phyloP scores from a whole-genome alignment of 2,329 filamentous ascomycete species.

The Pyricularia pennisetigena region DNA sequence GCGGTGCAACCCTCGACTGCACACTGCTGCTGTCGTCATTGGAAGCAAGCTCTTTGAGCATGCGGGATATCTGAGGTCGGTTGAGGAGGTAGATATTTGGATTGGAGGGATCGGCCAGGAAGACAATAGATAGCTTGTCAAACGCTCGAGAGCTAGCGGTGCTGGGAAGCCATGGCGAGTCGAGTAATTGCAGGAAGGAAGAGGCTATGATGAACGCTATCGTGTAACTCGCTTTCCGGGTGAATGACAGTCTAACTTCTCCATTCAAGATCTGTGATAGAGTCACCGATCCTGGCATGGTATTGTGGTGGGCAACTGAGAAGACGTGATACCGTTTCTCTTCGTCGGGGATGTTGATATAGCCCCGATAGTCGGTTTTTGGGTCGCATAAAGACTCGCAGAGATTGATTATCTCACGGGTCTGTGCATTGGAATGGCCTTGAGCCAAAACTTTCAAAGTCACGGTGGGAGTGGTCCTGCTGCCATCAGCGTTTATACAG shows the following conservation, averaged over 20 bases:
- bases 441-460: not conserved
- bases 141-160: too few species aligned
- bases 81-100: too few species aligned
- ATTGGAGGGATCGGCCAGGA: too few species aligned
- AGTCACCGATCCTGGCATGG: not conserved
- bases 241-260: not conserved
- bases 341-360: not conserved
- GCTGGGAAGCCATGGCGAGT: not conserved
- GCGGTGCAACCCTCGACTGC: too few species aligned
- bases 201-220: not conserved
- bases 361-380: not conserved
- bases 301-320: not conserved
- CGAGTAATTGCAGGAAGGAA: not conserved
- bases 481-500: not conserved
- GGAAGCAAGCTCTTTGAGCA: too few species aligned
- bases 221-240: not conserved
- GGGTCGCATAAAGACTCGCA: not conserved
- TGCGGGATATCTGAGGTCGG: too few species aligned
- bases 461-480: not conserved
- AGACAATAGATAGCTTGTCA: too few species aligned
- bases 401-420: not conserved
- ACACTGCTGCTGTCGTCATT: too few species aligned
- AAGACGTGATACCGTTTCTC: not conserved
- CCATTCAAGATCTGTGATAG: not conserved
- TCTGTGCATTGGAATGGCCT: not conserved